Conservation (phyloP, 176 grass and related monocot genomes). For the Cenchrus purpureus region DNA sequence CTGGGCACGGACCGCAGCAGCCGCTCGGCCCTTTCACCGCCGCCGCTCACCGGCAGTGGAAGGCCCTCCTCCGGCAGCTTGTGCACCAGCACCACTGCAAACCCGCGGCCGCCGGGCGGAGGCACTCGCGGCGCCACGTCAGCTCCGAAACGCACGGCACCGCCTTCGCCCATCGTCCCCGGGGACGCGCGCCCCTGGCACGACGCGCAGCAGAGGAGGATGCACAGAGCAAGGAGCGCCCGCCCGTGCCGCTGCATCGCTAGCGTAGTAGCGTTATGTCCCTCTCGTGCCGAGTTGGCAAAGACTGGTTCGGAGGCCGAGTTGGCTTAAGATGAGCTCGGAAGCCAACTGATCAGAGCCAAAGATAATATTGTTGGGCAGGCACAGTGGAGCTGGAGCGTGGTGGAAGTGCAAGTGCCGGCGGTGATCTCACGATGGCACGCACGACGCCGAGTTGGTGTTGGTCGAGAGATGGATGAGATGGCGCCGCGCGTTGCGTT, state of each 20-base stretch:
- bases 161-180: background rate
- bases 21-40: background rate
- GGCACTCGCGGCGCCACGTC: background rate
- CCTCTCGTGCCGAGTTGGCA: background rate
- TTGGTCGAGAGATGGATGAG: background rate
- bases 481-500: background rate
- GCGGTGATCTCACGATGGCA: background rate
- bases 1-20: conserved; percentile 29
- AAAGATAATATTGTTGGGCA: background rate
- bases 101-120: background rate
- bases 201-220: conserved; percentile 12
- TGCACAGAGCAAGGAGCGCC: background rate
- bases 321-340: background rate
- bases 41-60: background rate
- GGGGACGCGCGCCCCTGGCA: conserved; percentile 9
- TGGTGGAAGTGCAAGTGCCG: background rate
- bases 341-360: background rate
- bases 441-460: background rate
- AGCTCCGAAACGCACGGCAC: background rate
- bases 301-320: background rate
- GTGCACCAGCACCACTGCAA: background rate
- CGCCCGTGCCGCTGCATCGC: background rate
- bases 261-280: background rate
- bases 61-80: background rate
- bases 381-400: background rate